Base-by-base conservation (phyloP, 148 eudicot genomes). In the Dysphania ambrosioides region DNA sequence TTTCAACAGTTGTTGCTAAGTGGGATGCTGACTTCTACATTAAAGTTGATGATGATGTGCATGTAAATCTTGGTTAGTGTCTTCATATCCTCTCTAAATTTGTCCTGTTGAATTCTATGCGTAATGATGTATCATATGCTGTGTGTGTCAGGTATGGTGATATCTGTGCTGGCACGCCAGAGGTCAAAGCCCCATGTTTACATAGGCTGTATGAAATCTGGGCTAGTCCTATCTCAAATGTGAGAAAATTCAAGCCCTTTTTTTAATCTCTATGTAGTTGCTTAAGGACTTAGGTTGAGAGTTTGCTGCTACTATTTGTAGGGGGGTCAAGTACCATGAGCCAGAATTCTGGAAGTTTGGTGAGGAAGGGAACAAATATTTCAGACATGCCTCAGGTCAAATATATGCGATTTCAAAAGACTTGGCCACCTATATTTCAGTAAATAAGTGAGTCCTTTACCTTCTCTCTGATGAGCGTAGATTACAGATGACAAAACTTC, bases 321-420 rank as follows among this genome's bases (percentile, higher is more conserved):
- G 92, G 82, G 91, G 88, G 57, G 87, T 81, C 51, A 90, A 87
- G 79, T 90, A 88, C 85, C 91, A 88, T 78, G 96, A 88, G 82
- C 96, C 92, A 0, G 96, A 90, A 68, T 87, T 82, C 79, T 88
- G 96, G 96, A 90, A 90, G 78, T 90, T 90, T 66, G 96, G 96
- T 6, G 92, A 85, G 75, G 92, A 85, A 51, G 96, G 92, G 69
- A 88, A 88, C 73, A 90, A 87, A 70, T 90, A 90, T 75, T 90
- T 90, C 73, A 81, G 96, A 76, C 96, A 90, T 73, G 96, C 96
- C 67, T 88, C 92, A 10, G 96, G 96, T 34, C 96, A 90, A 81
- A 82, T 90, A 78, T 90, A 90, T 80, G 96, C 89, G 9, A 80
- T 90, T 77, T 90, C 96, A 56, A 90, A 88, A 74, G 89, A 90